These are phyloP conservation scores for Turnera subulata DNA, from an alignment of 345 rosid species.

Conservation along the genomic window DNA sequence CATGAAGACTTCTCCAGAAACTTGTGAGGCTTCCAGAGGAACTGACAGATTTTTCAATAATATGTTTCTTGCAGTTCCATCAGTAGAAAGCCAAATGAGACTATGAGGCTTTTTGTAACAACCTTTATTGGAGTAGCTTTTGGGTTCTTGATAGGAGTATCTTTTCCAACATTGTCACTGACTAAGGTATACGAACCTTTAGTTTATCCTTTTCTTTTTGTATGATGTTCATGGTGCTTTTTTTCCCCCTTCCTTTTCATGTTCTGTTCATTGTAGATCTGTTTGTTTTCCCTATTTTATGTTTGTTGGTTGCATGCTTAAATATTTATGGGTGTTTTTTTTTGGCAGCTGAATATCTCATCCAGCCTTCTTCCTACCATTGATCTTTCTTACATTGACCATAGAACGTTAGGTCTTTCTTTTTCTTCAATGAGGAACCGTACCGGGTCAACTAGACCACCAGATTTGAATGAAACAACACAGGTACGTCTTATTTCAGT, in stretches of 20 bases:
- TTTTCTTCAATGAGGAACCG: conserved; percentile 31
- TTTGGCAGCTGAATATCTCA: conserved; percentile 59
- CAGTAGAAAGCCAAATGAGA: conserved; percentile 62
- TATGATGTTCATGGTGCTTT: conserved; percentile 25
- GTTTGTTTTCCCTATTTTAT: neutral
- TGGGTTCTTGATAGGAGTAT: conserved; percentile 76
- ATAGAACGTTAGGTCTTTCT: conserved; percentile 31
- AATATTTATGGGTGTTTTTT: conserved; percentile 9
- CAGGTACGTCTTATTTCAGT: conserved; percentile 41
- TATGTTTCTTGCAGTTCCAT: conserved; percentile 39
- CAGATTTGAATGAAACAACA: conserved; percentile 30
- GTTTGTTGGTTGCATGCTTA: neutral
- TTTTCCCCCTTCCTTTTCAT: conserved; percentile 1
- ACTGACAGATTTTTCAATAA: neutral
- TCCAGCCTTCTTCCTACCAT: conserved; percentile 42
- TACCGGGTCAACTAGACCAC: conserved; percentile 23
- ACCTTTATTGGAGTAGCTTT: conserved; percentile 62
- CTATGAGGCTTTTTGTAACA: conserved; percentile 58
- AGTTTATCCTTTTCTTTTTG: neutral
- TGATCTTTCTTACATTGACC: conserved; percentile 45
- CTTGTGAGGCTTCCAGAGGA: neutral
- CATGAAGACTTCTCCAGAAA: neutral
- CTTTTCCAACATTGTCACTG: conserved; percentile 64
- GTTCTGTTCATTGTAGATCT: neutral
- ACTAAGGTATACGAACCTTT: conserved; percentile 50